Evolutionary conservation across 2,329 filamentous ascomycete species (phyloP).

Genomic region (Tolypocladium ophioglossoides): DNA sequence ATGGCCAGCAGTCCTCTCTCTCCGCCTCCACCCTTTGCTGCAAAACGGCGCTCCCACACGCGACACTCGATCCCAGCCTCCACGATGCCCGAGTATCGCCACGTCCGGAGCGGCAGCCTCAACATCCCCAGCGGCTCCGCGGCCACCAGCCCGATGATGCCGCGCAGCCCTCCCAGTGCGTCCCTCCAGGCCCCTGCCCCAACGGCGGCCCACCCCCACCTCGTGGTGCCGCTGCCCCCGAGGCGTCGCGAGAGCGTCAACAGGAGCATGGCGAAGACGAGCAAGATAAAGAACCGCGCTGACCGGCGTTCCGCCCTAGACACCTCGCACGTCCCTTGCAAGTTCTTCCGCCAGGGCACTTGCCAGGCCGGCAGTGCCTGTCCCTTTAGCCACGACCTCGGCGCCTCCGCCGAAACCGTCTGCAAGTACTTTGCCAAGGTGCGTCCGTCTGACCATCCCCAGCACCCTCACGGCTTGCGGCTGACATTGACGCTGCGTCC

Average conservation of each 20-base stretch:
- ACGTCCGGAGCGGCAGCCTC: slow-evolving; percentile 47
- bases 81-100: slow-evolving; percentile 41
- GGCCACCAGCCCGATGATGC: slow-evolving; percentile 20
- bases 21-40: not conserved
- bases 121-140: slow-evolving; percentile 31
- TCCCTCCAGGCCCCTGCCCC: slow-evolving; percentile 10
- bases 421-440: slow-evolving; percentile 99
- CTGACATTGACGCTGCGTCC: not conserved
- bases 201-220: not conserved
- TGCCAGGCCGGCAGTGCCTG: slow-evolving; percentile 95
- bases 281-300: not conserved
- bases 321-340: slow-evolving; percentile 95
- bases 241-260: not conserved
- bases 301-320: slow-evolving; percentile 39
- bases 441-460: slow-evolving; percentile 16
- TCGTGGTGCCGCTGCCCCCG: not conserved
- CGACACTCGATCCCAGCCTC: slow-evolving; percentile 4
- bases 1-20: not conserved
- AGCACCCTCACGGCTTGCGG: not conserved
- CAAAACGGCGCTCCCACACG: slow-evolving; percentile 1
- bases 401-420: slow-evolving; percentile 72
- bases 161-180: slow-evolving; percentile 53
- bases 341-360: slow-evolving; percentile 94
- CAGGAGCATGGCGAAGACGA: not conserved
- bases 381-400: slow-evolving; percentile 90